Evolutionary conservation across 129 eudicot genomes (phyloP).

Genomic region (Dittrichia graveolens): DNA sequence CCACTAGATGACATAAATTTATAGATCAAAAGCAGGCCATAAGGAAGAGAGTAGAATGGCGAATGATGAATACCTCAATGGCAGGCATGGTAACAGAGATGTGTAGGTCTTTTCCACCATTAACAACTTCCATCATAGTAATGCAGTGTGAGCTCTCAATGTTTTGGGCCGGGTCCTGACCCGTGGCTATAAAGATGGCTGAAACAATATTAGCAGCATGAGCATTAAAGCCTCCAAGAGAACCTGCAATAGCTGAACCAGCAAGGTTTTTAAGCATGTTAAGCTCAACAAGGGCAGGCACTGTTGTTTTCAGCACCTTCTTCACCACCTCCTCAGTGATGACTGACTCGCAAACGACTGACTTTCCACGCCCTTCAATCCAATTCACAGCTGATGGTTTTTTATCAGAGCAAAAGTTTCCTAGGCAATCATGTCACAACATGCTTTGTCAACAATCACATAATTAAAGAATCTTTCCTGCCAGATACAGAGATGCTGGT

Average conservation of each 20-base stretch:
- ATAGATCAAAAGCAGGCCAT: background rate
- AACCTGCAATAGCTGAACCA: constrained; percentile 79
- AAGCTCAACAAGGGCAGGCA: constrained; percentile 73
- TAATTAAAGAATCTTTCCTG: background rate
- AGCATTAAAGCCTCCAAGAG: constrained; percentile 82
- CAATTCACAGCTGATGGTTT: constrained; percentile 73
- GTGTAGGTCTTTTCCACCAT: constrained; percentile 64
- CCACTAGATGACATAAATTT: background rate
- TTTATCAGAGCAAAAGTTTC: constrained; percentile 75
- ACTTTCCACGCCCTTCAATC: constrained; percentile 79
- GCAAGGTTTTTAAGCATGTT: constrained; percentile 80
- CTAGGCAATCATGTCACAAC: constrained; percentile 34
- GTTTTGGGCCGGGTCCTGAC: constrained; percentile 80
- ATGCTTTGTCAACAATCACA: constrained; percentile 3
- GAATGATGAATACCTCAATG: constrained; percentile 51
- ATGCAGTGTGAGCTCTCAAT: constrained; percentile 77
- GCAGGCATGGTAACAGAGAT: constrained; percentile 78
- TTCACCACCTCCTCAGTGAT: constrained; percentile 63
- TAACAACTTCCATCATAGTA: constrained; percentile 75
- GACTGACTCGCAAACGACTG: constrained; percentile 70
- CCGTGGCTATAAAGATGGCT: constrained; percentile 71
- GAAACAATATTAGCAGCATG: constrained; percentile 80
- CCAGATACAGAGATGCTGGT: background rate
- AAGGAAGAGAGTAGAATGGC: background rate
- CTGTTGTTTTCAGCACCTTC: constrained; percentile 68